phyloP scores from a whole-genome alignment of 768 basidiomycete genomes.

The Leccinum barrowsii region DNA sequence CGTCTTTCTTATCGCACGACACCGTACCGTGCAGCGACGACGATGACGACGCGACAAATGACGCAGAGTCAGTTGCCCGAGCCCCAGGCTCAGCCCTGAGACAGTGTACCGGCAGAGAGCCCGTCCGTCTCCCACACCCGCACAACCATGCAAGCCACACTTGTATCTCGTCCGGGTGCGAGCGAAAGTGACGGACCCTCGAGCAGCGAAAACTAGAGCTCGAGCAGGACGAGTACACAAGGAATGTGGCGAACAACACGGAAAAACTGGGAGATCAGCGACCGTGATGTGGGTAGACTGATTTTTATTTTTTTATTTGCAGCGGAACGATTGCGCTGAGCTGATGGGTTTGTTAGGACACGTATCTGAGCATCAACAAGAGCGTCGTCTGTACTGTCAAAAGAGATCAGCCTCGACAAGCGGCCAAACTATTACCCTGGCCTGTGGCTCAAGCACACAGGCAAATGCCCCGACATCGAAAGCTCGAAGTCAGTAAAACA shows the following conservation, averaged over 20 bases:
- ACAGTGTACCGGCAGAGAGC: not conserved
- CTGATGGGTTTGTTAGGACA: no score
- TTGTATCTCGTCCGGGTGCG: slow-evolving; percentile 18
- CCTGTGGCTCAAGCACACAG: no score
- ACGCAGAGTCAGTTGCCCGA: not conserved
- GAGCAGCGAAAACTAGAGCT: slow-evolving; percentile 25
- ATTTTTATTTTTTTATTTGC: no score
- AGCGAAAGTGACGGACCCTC: slow-evolving; percentile 27
- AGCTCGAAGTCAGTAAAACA: slow-evolving; percentile 24
- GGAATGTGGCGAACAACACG: slow-evolving; percentile 10
- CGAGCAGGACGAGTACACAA: slow-evolving; percentile 27
- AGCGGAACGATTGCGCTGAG: no score
- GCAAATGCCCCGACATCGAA: no score
- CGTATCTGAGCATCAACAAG: slow-evolving; percentile 1
- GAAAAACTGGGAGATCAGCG: no score
- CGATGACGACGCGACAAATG: no score
- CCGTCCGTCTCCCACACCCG: no score
- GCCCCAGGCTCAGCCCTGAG: not conserved
- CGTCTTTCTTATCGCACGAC: no score
- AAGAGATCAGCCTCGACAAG: slow-evolving; percentile 17
- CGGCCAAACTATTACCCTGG: no score
- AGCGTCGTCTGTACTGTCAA: slow-evolving; percentile 31
- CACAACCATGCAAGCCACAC: not conserved
- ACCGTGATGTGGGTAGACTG: no score
- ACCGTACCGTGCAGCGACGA: no score